These are phyloP conservation scores for Petunia secreta DNA, from an alignment of 257 asterid genomes.

Conservation along the genomic window DNA sequence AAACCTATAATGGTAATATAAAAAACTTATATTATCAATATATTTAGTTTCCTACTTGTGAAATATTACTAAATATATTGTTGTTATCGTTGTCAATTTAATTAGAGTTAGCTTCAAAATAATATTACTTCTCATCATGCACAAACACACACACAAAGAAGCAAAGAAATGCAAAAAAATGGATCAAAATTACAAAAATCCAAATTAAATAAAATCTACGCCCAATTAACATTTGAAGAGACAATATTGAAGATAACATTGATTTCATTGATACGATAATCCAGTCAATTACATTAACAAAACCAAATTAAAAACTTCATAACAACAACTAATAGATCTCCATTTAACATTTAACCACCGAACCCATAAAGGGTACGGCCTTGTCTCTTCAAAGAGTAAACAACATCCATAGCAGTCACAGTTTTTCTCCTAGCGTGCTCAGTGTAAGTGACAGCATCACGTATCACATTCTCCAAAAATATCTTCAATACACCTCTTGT, in stretches of 20 bases:
- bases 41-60: no score
- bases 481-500: slow-evolving; percentile 39
- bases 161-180: no score
- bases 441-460: slow-evolving; percentile 43
- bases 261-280: not conserved
- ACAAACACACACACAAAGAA: no score
- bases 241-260: not conserved
- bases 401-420: slow-evolving; percentile 41
- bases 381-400: slow-evolving; percentile 40
- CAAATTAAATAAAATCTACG: no score
- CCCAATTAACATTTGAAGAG: no score
- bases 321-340: not conserved
- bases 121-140: no score
- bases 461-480: slow-evolving; percentile 40
- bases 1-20: no score
- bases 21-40: no score
- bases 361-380: slow-evolving; percentile 37
- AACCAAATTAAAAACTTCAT: not conserved
- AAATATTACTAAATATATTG: no score
- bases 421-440: slow-evolving; percentile 44
- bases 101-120: no score
- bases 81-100: no score
- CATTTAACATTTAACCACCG: slow-evolving; percentile 27
- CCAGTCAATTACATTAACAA: not conserved
- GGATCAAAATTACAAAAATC: no score